Evolutionary conservation across 2,329 filamentous ascomycete genomes (phyloP), one percentile per base, ranked within the genome.

Genomic region (Fusarium luffae): DNA sequence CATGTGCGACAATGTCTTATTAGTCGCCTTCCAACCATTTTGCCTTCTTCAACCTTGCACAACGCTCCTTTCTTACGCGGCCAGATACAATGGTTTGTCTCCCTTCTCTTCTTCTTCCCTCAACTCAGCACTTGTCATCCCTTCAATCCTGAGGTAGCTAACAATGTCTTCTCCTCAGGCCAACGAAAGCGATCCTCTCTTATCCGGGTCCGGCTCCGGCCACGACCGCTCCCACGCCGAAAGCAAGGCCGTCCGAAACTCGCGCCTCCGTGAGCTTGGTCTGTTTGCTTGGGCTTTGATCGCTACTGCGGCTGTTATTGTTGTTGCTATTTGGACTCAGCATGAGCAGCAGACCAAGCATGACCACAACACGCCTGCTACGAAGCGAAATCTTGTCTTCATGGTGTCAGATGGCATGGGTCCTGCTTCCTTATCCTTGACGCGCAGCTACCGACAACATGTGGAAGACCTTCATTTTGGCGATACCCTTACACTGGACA

Each of bases 361-460:
- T 52, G 75, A 71, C 60, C 78, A 74, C 27, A 46, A 71, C 70
- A 49, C 73, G 83, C 85, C 59, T 80, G 75, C 75, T 28, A 88
- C 89, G 54, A 99, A 98, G 85, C 88, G 93, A 57, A 99, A 98
- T 80, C 85, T 99, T 55, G 91, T 99, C 74, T 98, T 99, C 84
- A 99, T 99, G 96, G 95, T 99, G 40, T 97, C 93, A 1, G 96
- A 99, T 79, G 96, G 96, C 76, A 99, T 99, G 96, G 96, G 96
- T 0, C 96, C 96, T 10, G 93, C 96, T 11, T 95, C 93, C 74
- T 85, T 99, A 56, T 92, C 92, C 27, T 81, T 99, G 78, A 97
- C 96, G 9, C 88, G 96, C 59, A 92, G 90, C 77, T 99, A 92
- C 82, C 89, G 92, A 71, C 96, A 99, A 80, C 88, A 91, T 72